Conservation (phyloP, 2,329 filamentous ascomycete genomes). For the Aspergillaceae sp. region DNA sequence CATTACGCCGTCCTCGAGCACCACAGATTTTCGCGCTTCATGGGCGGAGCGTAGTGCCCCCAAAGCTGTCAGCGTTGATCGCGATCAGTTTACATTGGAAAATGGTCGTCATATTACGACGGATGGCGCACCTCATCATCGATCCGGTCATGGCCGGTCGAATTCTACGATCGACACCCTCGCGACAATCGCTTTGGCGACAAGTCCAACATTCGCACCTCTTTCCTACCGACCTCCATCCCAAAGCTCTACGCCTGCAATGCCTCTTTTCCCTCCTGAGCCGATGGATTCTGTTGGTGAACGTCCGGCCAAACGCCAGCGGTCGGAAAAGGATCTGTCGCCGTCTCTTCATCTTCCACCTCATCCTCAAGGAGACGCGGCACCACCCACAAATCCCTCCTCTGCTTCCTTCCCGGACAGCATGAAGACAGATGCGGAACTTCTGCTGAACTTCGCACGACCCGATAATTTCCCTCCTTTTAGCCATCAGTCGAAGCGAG, state of each 20-base stretch:
- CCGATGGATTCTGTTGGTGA: constrained; percentile 25
- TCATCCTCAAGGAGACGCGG: constrained; percentile 18
- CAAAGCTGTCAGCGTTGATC: constrained; percentile 17
- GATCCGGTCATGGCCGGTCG: constrained; percentile 35
- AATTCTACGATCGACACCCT: constrained; percentile 42
- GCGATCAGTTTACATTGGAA: constrained; percentile 13
- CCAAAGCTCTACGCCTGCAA: constrained; percentile 15
- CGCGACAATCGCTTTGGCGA: constrained; percentile 44
- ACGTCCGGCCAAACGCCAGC: constrained; percentile 51
- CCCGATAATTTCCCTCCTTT: constrained; percentile 27
- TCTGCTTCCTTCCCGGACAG: constrained; percentile 24
- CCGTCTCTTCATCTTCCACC: constrained; percentile 24
- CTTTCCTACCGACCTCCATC: constrained; percentile 25
- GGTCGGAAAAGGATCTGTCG: constrained; percentile 48
- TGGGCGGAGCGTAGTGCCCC: constrained; percentile 22
- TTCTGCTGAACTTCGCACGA: constrained; percentile 39
- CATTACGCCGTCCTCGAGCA: constrained; percentile 30
- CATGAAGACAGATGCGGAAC: constrained; percentile 41
- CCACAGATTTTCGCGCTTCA: constrained; percentile 21
- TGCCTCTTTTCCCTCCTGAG: constrained; percentile 23
- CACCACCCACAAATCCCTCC: constrained; percentile 22
- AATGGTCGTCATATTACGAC: constrained; percentile 12
- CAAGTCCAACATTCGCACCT: constrained; percentile 37
- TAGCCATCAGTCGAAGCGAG: constrained; percentile 17
- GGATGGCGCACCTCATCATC: constrained; percentile 18